Conservation (phyloP, 768 basidiomycete genomes). For the Lactifluus subvellereus region DNA sequence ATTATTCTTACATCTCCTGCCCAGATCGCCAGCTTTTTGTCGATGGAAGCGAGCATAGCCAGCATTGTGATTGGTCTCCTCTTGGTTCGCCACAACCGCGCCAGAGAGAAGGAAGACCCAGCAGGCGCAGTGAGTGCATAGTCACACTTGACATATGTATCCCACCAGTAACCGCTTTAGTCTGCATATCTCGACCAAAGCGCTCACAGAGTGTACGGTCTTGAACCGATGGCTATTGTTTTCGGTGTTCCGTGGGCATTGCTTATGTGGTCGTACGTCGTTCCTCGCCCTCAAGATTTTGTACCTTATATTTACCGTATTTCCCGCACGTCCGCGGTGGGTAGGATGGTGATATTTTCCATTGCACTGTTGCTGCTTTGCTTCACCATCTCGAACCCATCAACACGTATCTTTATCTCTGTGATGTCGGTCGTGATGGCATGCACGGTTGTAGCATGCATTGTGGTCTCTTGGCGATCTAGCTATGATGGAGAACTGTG, state of each 20-base stretch:
- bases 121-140: not conserved
- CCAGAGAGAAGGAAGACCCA: conserved; percentile 32
- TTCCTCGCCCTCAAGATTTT: not conserved
- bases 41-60: no score
- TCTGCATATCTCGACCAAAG: conserved; percentile 27
- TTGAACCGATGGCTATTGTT: conserved; percentile 47
- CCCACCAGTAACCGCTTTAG: not conserved
- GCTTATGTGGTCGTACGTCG: conserved; percentile 54
- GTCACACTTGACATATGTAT: no score
- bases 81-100: conserved; percentile 39
- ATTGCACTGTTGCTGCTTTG: conserved; percentile 15
- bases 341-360: conserved; percentile 17
- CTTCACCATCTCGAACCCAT: conserved; percentile 3
- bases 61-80: conserved; percentile 37
- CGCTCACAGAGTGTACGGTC: conserved; percentile 34
- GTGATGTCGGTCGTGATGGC: not conserved
- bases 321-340: not conserved
- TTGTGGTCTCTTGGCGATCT: not conserved
- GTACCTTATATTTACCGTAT: not conserved
- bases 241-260: conserved; percentile 53
- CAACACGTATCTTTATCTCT: conserved; percentile 5
- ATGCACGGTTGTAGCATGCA: not conserved
- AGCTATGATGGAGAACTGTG: not conserved
- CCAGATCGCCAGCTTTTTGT: no score
- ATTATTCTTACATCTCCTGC: not conserved